These are phyloP conservation scores for Alloascoidea hylecoeti DNA, from an alignment of 805 yeast genomes.

Conservation along the genomic window DNA sequence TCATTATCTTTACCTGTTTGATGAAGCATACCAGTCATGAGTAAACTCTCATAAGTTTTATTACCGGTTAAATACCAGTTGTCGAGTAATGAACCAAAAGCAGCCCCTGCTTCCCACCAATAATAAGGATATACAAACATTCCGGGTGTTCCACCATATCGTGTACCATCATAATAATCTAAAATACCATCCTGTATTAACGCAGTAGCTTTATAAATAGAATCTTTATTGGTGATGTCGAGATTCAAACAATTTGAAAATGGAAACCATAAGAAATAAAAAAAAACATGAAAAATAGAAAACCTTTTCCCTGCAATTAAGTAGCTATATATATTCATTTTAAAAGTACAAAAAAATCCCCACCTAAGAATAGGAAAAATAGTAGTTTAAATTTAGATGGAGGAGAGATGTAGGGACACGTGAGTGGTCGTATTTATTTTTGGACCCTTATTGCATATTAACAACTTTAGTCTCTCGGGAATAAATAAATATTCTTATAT, in stretches of 20 bases:
- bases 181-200: constrained; percentile 45
- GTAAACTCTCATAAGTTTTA: constrained; percentile 40
- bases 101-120: constrained; percentile 79
- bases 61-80: constrained; percentile 27
- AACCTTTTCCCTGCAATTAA: too few relatives aligned
- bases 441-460: too few relatives aligned
- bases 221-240: constrained; percentile 20
- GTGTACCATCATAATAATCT: constrained; percentile 52
- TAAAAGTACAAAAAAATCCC: too few relatives aligned
- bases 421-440: too few relatives aligned
- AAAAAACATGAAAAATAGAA: constrained; percentile 8
- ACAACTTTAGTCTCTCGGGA: too few relatives aligned
- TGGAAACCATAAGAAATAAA: constrained; percentile 12
- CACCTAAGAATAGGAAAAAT: too few relatives aligned
- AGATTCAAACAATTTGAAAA: constrained; percentile 18
- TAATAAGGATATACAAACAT: constrained; percentile 84
- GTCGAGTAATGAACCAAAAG: constrained; percentile 23
- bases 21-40: constrained; percentile 10
- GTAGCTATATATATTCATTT: too few relatives aligned
- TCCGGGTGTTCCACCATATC: constrained; percentile 69
- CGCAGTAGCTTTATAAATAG: constrained; percentile 35
- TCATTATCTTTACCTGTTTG: constrained; percentile 31
- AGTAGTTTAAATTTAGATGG: too few relatives aligned
- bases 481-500: too few relatives aligned
- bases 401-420: too few relatives aligned